Conservation (phyloP, 2,329 filamentous ascomycete species). For the Tolypocladium guangdongense region DNA sequence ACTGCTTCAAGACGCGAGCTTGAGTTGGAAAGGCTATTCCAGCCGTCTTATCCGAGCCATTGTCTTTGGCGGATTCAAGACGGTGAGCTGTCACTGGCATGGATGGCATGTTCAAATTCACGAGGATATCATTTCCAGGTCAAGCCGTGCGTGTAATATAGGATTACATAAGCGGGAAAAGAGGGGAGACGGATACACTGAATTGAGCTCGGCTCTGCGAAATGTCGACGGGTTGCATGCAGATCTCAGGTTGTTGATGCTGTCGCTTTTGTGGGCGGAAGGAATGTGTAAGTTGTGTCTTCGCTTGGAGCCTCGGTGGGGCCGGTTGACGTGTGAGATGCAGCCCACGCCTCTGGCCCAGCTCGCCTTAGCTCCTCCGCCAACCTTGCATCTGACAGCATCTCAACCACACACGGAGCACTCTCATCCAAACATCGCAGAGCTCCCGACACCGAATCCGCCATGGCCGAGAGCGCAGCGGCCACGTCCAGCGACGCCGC, state of each 20-base stretch:
- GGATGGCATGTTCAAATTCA: no score
- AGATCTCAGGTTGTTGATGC: not conserved
- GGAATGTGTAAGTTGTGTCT: not conserved
- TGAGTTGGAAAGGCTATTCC: not conserved
- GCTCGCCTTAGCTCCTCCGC: not conserved
- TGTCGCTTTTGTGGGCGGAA: not conserved
- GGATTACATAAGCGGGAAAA: no score
- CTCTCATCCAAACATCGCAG: not conserved
- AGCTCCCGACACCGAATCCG: not conserved
- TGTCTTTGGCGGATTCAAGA: no score
- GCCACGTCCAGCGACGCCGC: slow-evolving; percentile 30
- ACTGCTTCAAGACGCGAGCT: not conserved
- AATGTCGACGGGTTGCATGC: no score
- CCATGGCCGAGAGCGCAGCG: slow-evolving; percentile 28
- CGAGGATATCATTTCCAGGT: no score
- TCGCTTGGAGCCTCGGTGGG: not conserved
- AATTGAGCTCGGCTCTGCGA: no score
- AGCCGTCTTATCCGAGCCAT: no score
- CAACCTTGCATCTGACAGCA: not conserved
- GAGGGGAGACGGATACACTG: no score
- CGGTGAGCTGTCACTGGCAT: no score
- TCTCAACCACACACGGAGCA: not conserved
- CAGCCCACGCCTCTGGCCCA: not conserved
- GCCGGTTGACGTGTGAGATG: not conserved
- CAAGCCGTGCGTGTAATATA: no score